These are phyloP conservation scores for Syncephalastrum sp. DNA, from an alignment of 371 early-diverging fungal genomes.

Conservation along the genomic window DNA sequence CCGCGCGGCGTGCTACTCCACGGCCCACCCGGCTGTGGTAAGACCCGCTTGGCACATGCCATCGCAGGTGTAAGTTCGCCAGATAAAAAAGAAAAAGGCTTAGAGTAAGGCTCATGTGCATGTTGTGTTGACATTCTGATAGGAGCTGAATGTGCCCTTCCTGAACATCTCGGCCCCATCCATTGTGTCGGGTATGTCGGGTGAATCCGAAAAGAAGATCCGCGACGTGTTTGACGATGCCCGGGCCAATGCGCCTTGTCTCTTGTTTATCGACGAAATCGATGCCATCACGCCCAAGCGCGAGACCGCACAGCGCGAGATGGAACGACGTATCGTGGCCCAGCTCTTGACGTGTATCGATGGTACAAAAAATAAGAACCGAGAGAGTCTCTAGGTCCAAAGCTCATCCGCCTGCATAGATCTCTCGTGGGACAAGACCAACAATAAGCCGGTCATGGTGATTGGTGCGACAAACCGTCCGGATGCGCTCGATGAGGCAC, in stretches of 20 bases:
- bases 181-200: conserved; percentile 98
- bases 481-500: conserved; percentile 96
- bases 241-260: conserved; percentile 84
- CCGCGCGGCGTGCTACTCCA: conserved; percentile 92
- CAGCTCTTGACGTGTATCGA: conserved; percentile 99
- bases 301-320: conserved; percentile 98
- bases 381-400: neutral
- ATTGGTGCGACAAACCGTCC: conserved; percentile 99
- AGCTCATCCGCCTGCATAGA: conserved; percentile 35
- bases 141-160: conserved; percentile 94
- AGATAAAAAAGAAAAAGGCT: neutral
- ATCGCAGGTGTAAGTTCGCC: conserved; percentile 86
- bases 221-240: conserved; percentile 98
- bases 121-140: conserved; percentile 19
- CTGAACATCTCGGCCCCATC: conserved; percentile 98
- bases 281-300: conserved; percentile 99
- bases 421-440: conserved; percentile 82
- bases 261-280: conserved; percentile 99
- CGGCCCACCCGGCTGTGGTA: conserved; percentile 99
- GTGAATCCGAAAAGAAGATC: conserved; percentile 99
- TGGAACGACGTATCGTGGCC: conserved; percentile 98
- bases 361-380: conserved; percentile 47
- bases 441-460: conserved; percentile 92
- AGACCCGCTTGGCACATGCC: conserved; percentile 97
- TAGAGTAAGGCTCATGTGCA: too few relatives aligned